phyloP scores from a whole-genome alignment of 2,329 filamentous ascomycete genomes.

The Aureobasidium sp. region DNA sequence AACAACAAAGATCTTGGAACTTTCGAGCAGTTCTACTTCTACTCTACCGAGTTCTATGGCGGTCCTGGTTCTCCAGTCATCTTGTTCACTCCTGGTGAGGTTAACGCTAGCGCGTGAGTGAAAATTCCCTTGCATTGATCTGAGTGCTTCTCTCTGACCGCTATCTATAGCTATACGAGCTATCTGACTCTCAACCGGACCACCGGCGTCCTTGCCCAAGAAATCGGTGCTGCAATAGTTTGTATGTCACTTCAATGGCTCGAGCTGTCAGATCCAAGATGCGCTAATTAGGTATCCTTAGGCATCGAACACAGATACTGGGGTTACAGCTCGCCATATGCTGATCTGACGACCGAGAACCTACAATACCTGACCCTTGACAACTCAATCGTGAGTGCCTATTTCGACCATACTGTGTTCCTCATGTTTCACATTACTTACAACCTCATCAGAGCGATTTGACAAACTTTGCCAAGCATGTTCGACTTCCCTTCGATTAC shows the following conservation, averaged over 20 bases:
- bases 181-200: conserved; percentile 47
- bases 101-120: conserved; percentile 31
- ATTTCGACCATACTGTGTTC: no score
- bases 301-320: conserved; percentile 53
- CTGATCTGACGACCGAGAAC: conserved; percentile 44
- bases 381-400: conserved; percentile 37
- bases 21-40: conserved; percentile 50
- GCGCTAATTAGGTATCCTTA: background rate
- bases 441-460: conserved; percentile 36
- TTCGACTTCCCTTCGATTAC: conserved; percentile 47
- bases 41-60: conserved; percentile 44
- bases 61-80: conserved; percentile 49
- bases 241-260: conserved; percentile 23
- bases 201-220: conserved; percentile 45
- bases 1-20: conserved; percentile 48
- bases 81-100: conserved; percentile 41
- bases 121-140: no score
- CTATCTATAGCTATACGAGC: conserved; percentile 21
- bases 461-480: conserved; percentile 47
- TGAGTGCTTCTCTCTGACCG: no score
- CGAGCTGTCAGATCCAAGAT: background rate
- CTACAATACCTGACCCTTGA: conserved; percentile 49
- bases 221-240: conserved; percentile 47
- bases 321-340: conserved; percentile 49
- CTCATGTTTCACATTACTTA: background rate